Percentiles rank a stretch among this genome's conserved stretches.
Conservation (phyloP, 768 basidiomycete genomes). For the Boletus edulis region DNA sequence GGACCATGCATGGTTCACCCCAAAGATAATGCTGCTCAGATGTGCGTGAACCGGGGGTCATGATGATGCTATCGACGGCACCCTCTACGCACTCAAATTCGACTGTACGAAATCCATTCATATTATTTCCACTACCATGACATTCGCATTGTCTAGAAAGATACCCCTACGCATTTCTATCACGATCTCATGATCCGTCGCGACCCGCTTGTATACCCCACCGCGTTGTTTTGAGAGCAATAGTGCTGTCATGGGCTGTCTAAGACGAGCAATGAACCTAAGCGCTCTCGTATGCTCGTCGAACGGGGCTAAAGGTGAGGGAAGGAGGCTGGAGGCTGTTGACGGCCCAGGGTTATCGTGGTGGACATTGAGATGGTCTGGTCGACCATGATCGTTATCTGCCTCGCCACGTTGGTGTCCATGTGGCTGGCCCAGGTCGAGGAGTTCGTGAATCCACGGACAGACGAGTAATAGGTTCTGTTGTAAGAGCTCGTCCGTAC, state of each 20-base stretch:
- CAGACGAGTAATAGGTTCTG: conserved; percentile 3
- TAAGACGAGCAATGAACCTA: conserved; percentile 1
- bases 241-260: conserved; percentile 1
- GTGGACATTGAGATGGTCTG: neutral
- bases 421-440: neutral
- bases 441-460: conserved; percentile 11
- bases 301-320: neutral
- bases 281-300: neutral
- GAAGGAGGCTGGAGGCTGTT: neutral
- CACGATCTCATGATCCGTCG: conserved; percentile 5
- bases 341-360: neutral
- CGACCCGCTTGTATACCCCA: conserved; percentile 19
- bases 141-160: neutral
- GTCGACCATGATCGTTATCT: neutral
- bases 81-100: neutral
- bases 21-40: too few species aligned
- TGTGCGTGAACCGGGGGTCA: too few species aligned
- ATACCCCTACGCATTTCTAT: neutral
- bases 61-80: too few species aligned
- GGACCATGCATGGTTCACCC: too few species aligned
- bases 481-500: neutral
- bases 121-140: neutral
- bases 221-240: neutral
- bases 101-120: neutral
- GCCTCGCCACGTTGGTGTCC: neutral